Conservation (phyloP, 495 filamentous ascomycete species). For the Cryomyces antarcticus region DNA sequence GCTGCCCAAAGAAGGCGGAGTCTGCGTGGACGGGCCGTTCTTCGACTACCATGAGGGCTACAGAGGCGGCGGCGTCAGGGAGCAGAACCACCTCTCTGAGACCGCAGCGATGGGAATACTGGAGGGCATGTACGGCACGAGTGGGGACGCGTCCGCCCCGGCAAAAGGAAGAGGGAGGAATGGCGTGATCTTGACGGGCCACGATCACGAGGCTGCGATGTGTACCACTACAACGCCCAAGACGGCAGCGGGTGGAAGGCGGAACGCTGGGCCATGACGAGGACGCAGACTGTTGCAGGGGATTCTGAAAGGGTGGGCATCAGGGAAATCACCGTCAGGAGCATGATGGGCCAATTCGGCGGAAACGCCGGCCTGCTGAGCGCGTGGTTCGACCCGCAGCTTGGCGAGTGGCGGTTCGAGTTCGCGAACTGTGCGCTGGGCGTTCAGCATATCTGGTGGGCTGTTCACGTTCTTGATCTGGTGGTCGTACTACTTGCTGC, state of each 20-base stretch:
- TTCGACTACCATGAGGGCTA: conserved; percentile 47
- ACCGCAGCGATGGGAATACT: conserved; percentile 46
- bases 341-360: conserved; percentile 91
- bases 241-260: conserved; percentile 1
- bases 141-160: conserved; percentile 30
- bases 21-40: conserved; percentile 68
- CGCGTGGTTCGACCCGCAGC: conserved; percentile 61
- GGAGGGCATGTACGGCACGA: conserved; percentile 63
- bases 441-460: conserved; percentile 88
- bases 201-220: conserved; percentile 88
- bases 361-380: conserved; percentile 78
- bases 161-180: conserved; percentile 39
- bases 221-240: conserved; percentile 45
- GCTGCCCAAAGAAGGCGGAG: conserved; percentile 58
- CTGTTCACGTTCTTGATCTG: conserved; percentile 36
- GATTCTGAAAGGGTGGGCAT: conserved; percentile 27
- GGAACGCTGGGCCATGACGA: neutral
- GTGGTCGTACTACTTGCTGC: conserved; percentile 4
- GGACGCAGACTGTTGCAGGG: conserved; percentile 16
- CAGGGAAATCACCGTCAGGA: conserved; percentile 84
- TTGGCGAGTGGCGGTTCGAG: conserved; percentile 56
- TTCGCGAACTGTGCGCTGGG: conserved; percentile 59
- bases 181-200: conserved; percentile 68
- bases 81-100: conserved; percentile 77
- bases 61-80: conserved; percentile 43